phyloP scores from a whole-genome alignment of 2,329 filamentous ascomycete species.

The Magnaporthiopsis poae region DNA sequence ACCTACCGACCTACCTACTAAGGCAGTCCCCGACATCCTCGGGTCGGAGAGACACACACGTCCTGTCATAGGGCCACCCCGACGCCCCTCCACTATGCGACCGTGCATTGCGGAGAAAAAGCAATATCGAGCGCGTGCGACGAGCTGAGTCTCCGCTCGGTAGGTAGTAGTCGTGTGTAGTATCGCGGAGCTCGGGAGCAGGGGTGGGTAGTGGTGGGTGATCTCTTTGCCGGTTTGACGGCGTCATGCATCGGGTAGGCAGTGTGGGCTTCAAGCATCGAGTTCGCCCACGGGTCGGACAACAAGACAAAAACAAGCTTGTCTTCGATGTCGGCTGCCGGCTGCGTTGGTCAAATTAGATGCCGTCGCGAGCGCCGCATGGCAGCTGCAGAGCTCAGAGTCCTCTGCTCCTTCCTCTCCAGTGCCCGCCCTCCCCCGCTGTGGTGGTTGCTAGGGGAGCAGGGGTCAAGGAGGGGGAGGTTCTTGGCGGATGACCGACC shows the following conservation, averaged over 20 bases:
- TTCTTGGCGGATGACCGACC: neutral
- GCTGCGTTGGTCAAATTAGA: neutral
- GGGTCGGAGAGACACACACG: neutral
- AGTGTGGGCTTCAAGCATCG: neutral
- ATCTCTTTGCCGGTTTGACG: neutral
- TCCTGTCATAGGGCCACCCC: neutral
- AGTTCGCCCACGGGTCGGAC: no score
- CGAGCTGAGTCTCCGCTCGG: no score
- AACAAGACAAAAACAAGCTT: neutral
- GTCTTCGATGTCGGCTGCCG: neutral
- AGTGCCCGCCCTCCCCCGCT: neutral
- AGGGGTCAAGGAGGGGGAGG: neutral
- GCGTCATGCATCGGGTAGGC: neutral
- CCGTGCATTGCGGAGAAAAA: neutral
- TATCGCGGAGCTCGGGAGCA: neutral
- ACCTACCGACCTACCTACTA: neutral
- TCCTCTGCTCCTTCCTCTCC: neutral
- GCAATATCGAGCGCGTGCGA: neutral
- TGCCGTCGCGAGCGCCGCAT: neutral
- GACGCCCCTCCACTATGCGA: neutral
- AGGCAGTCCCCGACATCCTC: neutral
- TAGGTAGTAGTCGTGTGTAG: no score
- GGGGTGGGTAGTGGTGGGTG: neutral
- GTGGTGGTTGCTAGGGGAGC: neutral
- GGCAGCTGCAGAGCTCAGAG: neutral